A percentile compares a stretch with the other conserved stretches of the same genome.
Evolutionary conservation across 331 rosid genomes (phyloP).

Genomic region (Pyracantha coccinea): DNA sequence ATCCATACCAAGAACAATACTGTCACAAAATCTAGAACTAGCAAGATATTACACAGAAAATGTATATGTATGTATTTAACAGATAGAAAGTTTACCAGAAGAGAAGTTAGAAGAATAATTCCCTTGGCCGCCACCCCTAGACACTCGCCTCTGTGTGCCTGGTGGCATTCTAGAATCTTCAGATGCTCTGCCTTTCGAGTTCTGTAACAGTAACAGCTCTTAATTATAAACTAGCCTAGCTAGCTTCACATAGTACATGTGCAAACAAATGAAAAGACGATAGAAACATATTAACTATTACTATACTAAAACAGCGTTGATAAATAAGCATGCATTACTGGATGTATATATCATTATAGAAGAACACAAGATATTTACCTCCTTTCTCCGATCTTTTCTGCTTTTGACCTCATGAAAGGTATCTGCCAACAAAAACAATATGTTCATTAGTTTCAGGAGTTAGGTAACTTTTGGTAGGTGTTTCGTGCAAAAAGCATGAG

Average conservation of each 20-base stretch:
- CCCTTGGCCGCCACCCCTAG: slow-evolving; percentile 58
- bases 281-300: neutral
- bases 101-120: slow-evolving; percentile 36
- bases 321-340: too few relatives aligned
- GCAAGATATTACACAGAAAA: neutral
- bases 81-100: slow-evolving; percentile 18
- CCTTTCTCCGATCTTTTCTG: slow-evolving; percentile 67
- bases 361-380: slow-evolving; percentile 27
- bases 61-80: neutral
- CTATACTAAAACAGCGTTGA: neutral
- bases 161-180: slow-evolving; percentile 41
- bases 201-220: slow-evolving; percentile 35
- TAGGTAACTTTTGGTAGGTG: neutral
- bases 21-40: neutral
- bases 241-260: neutral
- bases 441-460: neutral
- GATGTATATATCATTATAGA: neutral
- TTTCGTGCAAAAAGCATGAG: neutral
- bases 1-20: neutral
- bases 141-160: slow-evolving; percentile 47
- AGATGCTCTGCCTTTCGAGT: slow-evolving; percentile 23
- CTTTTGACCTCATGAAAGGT: slow-evolving; percentile 77
- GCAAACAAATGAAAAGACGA: neutral
- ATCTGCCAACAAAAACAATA: slow-evolving; percentile 39
- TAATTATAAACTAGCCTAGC: neutral